These are phyloP conservation scores for Picea glauca DNA, from an alignment of 75 land plant genomes.

Conservation along the genomic window DNA sequence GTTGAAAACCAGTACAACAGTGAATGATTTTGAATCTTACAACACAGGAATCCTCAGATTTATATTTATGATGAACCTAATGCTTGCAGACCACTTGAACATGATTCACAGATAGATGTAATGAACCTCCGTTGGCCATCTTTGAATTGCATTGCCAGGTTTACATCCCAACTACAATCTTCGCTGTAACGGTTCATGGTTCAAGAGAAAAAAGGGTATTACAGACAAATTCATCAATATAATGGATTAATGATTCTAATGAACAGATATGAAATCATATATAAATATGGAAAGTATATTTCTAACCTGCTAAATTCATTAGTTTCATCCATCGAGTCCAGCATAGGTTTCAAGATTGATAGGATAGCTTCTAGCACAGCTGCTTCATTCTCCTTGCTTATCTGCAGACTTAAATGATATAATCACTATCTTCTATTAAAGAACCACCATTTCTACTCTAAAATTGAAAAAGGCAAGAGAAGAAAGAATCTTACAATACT, in stretches of 20 bases:
- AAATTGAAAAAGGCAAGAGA: background rate
- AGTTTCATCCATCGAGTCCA: conserved; percentile 1
- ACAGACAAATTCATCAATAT: conserved; percentile 1
- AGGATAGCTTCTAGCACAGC: conserved; percentile 8
- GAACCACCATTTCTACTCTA: background rate
- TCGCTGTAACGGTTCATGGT: background rate
- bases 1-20: background rate
- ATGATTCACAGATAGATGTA: conserved; percentile 11
- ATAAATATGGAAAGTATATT: background rate
- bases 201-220: background rate
- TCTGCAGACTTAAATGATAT: background rate
- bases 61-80: background rate
- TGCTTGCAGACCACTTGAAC: conserved; percentile 1
- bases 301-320: conserved; percentile 3
- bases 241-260: background rate
- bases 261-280: background rate
- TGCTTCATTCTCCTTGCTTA: conserved; percentile 14
- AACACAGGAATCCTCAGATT: background rate
- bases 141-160: conserved; percentile 4
- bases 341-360: conserved; percentile 10
- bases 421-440: background rate
- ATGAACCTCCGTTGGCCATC: background rate
- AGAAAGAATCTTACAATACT: conserved; percentile 19
- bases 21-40: background rate
- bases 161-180: conserved; percentile 2